These are phyloP conservation scores for Cylindrodendrum hubeiense DNA, from an alignment of 2,329 filamentous ascomycete genomes.

Conservation along the genomic window DNA sequence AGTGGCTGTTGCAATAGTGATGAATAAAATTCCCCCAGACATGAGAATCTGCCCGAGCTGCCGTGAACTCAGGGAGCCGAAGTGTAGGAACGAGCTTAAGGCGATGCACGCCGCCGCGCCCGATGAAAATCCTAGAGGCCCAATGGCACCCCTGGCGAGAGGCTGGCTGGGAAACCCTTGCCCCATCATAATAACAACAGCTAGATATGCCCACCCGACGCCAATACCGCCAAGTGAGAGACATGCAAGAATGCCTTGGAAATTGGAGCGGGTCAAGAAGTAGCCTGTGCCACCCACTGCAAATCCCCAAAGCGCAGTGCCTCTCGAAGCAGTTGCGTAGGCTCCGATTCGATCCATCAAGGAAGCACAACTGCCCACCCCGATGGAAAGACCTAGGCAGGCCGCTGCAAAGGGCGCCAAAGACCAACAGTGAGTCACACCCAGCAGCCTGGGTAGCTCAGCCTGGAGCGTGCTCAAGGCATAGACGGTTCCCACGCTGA, in stretches of 20 bases:
- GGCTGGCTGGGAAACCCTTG: slow-evolving; percentile 16
- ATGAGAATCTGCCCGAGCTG: not conserved
- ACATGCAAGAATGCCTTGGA: not conserved
- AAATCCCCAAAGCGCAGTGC: slow-evolving; percentile 15
- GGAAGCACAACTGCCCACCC: not conserved
- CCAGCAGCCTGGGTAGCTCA: slow-evolving; percentile 11
- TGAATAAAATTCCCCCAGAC: not conserved
- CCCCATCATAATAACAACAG: slow-evolving; percentile 18
- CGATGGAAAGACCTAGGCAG: slow-evolving; percentile 11
- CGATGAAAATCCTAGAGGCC: slow-evolving; percentile 10
- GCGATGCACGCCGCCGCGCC: slow-evolving; percentile 14
- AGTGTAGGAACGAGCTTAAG: not conserved
- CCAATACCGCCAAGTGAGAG: slow-evolving; percentile 5
- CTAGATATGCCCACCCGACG: slow-evolving; percentile 18
- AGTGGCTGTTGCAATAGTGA: not conserved
- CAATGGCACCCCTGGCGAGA: slow-evolving; percentile 19
- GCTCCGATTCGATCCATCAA: slow-evolving; percentile 2
- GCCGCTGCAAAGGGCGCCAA: slow-evolving; percentile 13
- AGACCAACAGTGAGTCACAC: not conserved
- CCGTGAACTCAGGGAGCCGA: not conserved
- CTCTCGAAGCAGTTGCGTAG: not conserved
- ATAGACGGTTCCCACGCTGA: slow-evolving; percentile 19
- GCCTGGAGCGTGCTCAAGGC: slow-evolving; percentile 13
- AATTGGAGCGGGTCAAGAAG: not conserved
- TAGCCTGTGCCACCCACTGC: not conserved